Evolutionary conservation across 2,329 filamentous ascomycete genomes (phyloP).

Genomic region (Aureobasidium sp.): DNA sequence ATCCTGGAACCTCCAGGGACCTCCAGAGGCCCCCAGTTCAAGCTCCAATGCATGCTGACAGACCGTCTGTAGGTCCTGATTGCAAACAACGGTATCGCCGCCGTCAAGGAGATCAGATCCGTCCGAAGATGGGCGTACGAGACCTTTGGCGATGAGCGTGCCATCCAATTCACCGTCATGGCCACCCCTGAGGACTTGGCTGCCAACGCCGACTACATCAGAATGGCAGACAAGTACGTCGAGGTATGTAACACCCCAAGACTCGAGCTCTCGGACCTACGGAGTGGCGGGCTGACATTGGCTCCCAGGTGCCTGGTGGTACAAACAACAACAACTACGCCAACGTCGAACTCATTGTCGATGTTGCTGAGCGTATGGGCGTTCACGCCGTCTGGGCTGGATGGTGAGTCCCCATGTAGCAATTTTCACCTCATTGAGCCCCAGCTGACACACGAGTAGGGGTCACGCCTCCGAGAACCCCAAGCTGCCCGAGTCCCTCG

Average conservation of each 20-base stretch:
- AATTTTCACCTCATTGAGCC: neutral
- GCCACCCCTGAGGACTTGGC: slow-evolving; percentile 95
- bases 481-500: slow-evolving; percentile 89
- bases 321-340: slow-evolving; percentile 99
- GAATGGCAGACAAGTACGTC: slow-evolving; percentile 99
- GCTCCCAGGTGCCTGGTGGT: slow-evolving; percentile 70
- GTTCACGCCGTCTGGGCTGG: slow-evolving; percentile 98
- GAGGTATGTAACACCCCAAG: slow-evolving; percentile 47
- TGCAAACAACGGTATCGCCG: slow-evolving; percentile 98
- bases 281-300: slow-evolving; percentile 11
- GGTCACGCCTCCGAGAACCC: slow-evolving; percentile 98
- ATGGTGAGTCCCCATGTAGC: slow-evolving; percentile 55
- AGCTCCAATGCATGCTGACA: slow-evolving; percentile 20
- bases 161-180: slow-evolving; percentile 99
- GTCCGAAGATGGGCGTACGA: slow-evolving; percentile 99
- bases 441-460: slow-evolving; percentile 41
- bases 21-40: neutral
- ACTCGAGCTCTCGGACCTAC: neutral
- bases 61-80: slow-evolving; percentile 67
- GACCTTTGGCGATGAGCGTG: slow-evolving; percentile 94
- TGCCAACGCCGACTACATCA: slow-evolving; percentile 98
- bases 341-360: slow-evolving; percentile 98
- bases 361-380: slow-evolving; percentile 96
- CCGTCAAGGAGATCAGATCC: slow-evolving; percentile 97
- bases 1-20: neutral